Evolutionary conservation across 805 yeast genomes (phyloP).

Genomic region (Nematodospora valgi): DNA sequence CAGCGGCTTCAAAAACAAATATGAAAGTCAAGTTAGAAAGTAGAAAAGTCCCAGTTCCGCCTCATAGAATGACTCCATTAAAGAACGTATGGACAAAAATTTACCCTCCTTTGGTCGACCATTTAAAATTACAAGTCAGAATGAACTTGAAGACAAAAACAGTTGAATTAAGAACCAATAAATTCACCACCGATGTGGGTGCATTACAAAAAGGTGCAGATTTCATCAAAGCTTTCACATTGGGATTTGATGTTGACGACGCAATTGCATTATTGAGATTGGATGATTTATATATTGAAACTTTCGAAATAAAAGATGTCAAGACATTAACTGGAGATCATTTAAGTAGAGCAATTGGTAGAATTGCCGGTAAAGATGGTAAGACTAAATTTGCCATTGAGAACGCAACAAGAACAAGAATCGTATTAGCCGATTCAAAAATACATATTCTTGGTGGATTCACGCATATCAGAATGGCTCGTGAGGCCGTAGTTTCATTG

Average conservation of each 20-base stretch:
- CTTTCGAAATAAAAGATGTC: conserved; percentile 95
- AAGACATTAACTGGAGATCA: conserved; percentile 95
- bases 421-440: conserved; percentile 93
- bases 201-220: conserved; percentile 98
- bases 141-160: conserved; percentile 88
- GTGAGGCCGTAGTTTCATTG: conserved; percentile 91
- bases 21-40: conserved; percentile 75
- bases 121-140: conserved; percentile 89
- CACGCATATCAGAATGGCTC: conserved; percentile 96
- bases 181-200: conserved; percentile 82
- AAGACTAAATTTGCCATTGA: conserved; percentile 98
- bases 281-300: conserved; percentile 94
- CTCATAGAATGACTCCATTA: conserved; percentile 94
- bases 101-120: conserved; percentile 94
- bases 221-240: conserved; percentile 89
- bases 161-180: conserved; percentile 82
- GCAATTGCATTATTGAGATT: conserved; percentile 90
- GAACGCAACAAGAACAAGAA: conserved; percentile 96
- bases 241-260: conserved; percentile 96
- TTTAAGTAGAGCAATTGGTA: conserved; percentile 96
- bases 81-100: conserved; percentile 89
- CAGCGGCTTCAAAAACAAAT: conserved; percentile 62
- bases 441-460: conserved; percentile 97
- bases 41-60: conserved; percentile 91
- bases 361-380: conserved; percentile 99